Evolutionary conservation across 768 basidiomycete genomes (phyloP), one percentile per base, ranked within the genome.

Genomic region (Hebeloma cylindrosporum): DNA sequence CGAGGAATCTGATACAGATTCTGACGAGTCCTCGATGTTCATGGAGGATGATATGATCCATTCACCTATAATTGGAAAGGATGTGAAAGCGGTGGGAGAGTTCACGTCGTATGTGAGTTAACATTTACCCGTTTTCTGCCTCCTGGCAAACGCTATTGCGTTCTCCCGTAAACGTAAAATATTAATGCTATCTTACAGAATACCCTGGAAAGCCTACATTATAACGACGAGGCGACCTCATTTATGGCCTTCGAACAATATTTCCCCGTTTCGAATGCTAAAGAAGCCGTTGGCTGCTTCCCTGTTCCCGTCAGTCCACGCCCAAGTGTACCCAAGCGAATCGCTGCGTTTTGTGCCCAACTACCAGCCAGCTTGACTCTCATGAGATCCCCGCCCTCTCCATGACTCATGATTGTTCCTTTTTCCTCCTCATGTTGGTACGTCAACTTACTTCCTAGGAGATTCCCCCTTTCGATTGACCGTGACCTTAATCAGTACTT

Each of bases 231-330:
- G 21, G 35, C 43, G 21, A 51, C 41, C n/a, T 54, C 59, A 4
- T 54, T 60, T 40, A 57, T 60, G 40, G 38, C 52, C 17, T 39
- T 57, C 32, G 56, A 60, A 35, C 43, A 54, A 10, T 47, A 45
- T 31, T 53, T 53, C 28, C 41, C 50, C 14, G 36, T 54, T 11
- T 49, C 59, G n/a, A 45, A 57, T 29, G 58, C 56, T 29, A 56
- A 53, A 26, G 54, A 66, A 7, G 56, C 58, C 18, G 58, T 65
- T n/a, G 59, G 58, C 11, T 53, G 35, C 27, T 63, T 64, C 53
- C 64, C 64, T 3, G 53, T 61, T 23, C 60, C 58, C 5, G 38
- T 43, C 13, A 31, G 35, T 26, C 47, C 42, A 21, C 52, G 48
- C 40, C 43, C 34, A 28, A 53, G 39, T 32, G 56, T 59, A 27